Base-by-base conservation (phyloP, 345 rosid species). In the Trapa bicornis region DNA sequence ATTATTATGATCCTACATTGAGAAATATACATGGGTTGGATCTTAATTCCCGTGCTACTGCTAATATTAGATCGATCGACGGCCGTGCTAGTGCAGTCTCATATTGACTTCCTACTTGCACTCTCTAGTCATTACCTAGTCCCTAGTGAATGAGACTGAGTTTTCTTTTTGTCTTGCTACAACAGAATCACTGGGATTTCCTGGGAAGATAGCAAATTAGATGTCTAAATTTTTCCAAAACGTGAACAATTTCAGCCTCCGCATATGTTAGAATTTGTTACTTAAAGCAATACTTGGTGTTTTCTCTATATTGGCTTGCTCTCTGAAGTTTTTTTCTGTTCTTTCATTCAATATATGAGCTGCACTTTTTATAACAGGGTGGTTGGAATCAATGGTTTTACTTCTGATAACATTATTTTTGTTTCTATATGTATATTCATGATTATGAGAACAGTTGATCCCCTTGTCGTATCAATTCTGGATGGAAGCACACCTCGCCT, bases 401-500 rank as follows among this genome's bases (percentile, higher is more conserved):
- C 52, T 16, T 67, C 7, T 6, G 8, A 11, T 50, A 15, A 22
- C 5, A 68, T 54, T 58, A 3, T 56, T 29, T 17, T 53, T 53
- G 16, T 67, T 63, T 37, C 63, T 14, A 39, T 50, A 52, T 39
- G 52, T 17, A 3, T 42, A 52, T 32, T 36, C 16, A 41, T 5
- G 8, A 12, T 42, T 65, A 38, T 58, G 47, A 60, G 65, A 15
- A 61, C 70, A 89, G 98, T 82, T 69, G 73, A 85, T 75, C 98
- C 96, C 17, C 47, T 92, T 65, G 81, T 79, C 72, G 79, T 85
- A 1, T 82, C 95, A 3, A 58, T 85, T 57, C 72, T 89, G 69
- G 85, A 92, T 76, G 98, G 96, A 80, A 85, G 71, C 43, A 76
- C 79, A n/a, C 67, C 87, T 80, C 76, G 76, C 72, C 17, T 81